phyloP scores from a whole-genome alignment of 768 basidiomycete species.

The Leccinum rimulosum region DNA sequence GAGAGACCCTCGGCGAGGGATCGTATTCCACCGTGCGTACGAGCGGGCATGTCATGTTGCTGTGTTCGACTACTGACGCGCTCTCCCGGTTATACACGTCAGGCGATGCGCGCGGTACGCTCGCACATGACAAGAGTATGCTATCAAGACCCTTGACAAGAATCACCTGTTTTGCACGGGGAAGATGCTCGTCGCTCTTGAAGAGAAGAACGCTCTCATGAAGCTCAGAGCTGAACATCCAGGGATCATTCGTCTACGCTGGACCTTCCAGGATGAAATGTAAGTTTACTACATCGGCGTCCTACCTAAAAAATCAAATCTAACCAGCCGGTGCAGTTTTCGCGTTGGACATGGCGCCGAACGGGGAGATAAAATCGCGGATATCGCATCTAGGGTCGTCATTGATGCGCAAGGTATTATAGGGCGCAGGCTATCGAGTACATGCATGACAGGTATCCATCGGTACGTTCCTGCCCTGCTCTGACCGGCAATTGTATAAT shows the following conservation, averaged over 20 bases:
- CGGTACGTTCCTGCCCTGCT: constrained; percentile 41
- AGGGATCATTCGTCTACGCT: constrained; percentile 77
- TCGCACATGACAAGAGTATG: constrained; percentile 61
- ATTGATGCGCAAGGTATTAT: constrained; percentile 76
- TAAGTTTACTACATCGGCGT: constrained; percentile 38
- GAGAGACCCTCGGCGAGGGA: constrained; percentile 73
- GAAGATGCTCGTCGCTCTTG: constrained; percentile 69
- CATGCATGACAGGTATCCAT: constrained; percentile 88
- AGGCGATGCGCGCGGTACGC: constrained; percentile 62
- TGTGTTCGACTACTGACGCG: constrained; percentile 3
- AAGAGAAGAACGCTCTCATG: constrained; percentile 78
- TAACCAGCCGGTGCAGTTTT: constrained; percentile 53
- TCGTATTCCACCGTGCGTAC: constrained; percentile 74
- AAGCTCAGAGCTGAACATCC: constrained; percentile 68
- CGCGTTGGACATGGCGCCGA: constrained; percentile 70
- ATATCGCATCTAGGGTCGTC: constrained; percentile 85
- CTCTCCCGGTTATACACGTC: constrained; percentile 4
- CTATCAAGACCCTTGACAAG: constrained; percentile 84
- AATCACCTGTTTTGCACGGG: constrained; percentile 75
- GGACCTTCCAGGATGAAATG: constrained; percentile 86
- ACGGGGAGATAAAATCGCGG: constrained; percentile 75
- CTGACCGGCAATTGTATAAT: constrained; percentile 10
- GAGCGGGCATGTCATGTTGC: background rate
- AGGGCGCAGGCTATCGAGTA: constrained; percentile 86
- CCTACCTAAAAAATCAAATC: background rate